Percentiles rank a stretch among this genome's conserved stretches.
These are phyloP conservation scores for Carex parvula DNA, from an alignment of 176 grass and related monocot genomes.

Conservation along the genomic window DNA sequence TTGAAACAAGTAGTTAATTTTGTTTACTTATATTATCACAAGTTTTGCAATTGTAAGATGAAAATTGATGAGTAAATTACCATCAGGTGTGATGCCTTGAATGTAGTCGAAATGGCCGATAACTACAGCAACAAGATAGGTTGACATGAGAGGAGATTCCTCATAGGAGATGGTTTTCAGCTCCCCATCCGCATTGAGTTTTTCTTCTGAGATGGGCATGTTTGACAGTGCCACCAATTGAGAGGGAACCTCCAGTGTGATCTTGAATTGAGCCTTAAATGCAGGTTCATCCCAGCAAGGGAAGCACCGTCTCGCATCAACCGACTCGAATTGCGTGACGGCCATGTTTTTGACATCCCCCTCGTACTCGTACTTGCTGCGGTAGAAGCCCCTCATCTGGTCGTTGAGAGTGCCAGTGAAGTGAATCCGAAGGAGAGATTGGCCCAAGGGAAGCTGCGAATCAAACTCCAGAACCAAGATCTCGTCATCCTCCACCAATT, in stretches of 20 bases:
- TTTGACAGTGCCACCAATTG: constrained; percentile 73
- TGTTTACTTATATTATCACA: not conserved
- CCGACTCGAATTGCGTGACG: constrained; percentile 76
- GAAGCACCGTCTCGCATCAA: constrained; percentile 75
- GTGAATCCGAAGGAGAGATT: constrained; percentile 48
- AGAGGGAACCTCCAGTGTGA: constrained; percentile 60
- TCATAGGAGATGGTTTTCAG: constrained; percentile 43
- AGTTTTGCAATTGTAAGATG: not conserved
- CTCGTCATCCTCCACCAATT: constrained; percentile 44
- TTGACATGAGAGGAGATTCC: constrained; percentile 91
- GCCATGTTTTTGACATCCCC: constrained; percentile 63
- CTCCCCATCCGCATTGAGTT: not conserved
- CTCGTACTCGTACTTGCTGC: constrained; percentile 46
- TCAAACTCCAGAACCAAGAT: constrained; percentile 58
- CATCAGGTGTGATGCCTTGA: constrained; percentile 45
- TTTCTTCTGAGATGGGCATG: constrained; percentile 56
- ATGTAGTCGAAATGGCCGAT: constrained; percentile 73
- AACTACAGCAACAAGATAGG: constrained; percentile 88
- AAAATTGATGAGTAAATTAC: constrained; percentile 31
- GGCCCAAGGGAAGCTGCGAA: constrained; percentile 36
- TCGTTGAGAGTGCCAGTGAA: constrained; percentile 65
- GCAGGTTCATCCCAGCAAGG: constrained; percentile 88
- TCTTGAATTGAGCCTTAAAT: constrained; percentile 88
- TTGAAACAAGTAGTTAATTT: constrained; percentile 3
- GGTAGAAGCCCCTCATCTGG: constrained; percentile 72